Evolutionary conservation across 139 green algal genomes (phyloP).

Genomic region (Chlamydomonas eustigma): DNA sequence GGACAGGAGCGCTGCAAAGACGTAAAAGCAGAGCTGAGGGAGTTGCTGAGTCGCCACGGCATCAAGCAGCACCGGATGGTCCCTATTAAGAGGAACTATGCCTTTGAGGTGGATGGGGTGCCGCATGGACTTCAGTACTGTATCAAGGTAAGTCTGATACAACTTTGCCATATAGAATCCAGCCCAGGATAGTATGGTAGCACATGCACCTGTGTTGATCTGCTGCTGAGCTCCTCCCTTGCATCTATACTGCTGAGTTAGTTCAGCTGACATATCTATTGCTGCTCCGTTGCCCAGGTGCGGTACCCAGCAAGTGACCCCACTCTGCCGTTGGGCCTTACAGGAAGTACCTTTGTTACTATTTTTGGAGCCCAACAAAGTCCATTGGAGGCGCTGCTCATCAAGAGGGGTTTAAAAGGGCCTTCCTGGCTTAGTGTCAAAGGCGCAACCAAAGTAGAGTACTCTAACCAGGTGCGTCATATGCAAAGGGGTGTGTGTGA

Average conservation of each 20-base stretch:
- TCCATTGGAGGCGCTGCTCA: slow-evolving; percentile 77
- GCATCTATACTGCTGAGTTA: too few species aligned
- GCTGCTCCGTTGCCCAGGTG: too few species aligned
- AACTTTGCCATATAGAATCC: too few species aligned
- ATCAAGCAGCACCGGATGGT: slow-evolving; percentile 72
- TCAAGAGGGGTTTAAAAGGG: slow-evolving; percentile 93
- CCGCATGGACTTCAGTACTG: slow-evolving; percentile 82
- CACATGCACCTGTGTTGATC: too few species aligned
- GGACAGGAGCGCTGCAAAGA: slow-evolving; percentile 45
- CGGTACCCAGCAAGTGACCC: slow-evolving; percentile 59
- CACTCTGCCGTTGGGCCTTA: slow-evolving; percentile 58
- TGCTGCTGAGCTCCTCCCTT: too few species aligned
- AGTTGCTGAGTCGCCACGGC: slow-evolving; percentile 56
- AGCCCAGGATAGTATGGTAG: not conserved
- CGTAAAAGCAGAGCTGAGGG: slow-evolving; percentile 76
- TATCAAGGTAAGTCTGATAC: slow-evolving; percentile 75
- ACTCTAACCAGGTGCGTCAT: slow-evolving; percentile 27
- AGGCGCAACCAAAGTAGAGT: slow-evolving; percentile 31
- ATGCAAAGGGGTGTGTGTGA: too few species aligned
- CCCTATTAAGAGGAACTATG: slow-evolving; percentile 86
- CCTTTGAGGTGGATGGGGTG: slow-evolving; percentile 83
- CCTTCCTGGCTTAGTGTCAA: slow-evolving; percentile 79
- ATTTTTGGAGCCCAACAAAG: slow-evolving; percentile 71
- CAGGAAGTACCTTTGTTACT: slow-evolving; percentile 12
- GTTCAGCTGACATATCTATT: too few species aligned